Percentiles rank a stretch among this genome's conserved stretches.
These are phyloP conservation scores for Bipolaris gigantea DNA, from an alignment of 2,329 filamentous ascomycete species.

Conservation along the genomic window DNA sequence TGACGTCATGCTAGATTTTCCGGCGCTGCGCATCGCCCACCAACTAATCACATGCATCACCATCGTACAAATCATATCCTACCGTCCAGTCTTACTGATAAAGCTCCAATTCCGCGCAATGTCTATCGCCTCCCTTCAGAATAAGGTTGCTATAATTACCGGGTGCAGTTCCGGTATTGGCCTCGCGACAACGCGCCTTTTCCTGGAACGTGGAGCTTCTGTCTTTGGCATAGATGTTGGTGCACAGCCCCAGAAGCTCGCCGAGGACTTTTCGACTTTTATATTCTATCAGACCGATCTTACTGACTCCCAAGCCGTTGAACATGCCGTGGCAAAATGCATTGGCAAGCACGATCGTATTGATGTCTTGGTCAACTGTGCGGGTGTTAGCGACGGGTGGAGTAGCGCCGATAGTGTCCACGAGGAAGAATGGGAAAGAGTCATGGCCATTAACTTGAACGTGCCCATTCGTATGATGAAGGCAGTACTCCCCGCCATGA, in stretches of 20 bases:
- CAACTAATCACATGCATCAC: neutral
- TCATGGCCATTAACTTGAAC: constrained; percentile 49
- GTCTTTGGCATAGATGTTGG: constrained; percentile 37
- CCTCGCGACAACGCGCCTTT: constrained; percentile 30
- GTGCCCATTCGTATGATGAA: constrained; percentile 51
- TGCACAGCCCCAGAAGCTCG: constrained; percentile 19
- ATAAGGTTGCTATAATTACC: constrained; percentile 34
- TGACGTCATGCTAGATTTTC: constrained; percentile 18
- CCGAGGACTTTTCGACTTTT: constrained; percentile 21
- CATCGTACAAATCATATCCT: neutral
- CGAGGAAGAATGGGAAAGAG: constrained; percentile 46
- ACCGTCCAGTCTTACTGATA: too few species aligned
- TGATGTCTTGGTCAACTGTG: constrained; percentile 52
- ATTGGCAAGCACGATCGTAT: constrained; percentile 27
- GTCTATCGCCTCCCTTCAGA: constrained; percentile 26
- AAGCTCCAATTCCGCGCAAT: constrained; percentile 2
- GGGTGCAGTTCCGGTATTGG: constrained; percentile 38
- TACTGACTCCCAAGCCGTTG: constrained; percentile 20
- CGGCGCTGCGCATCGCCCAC: neutral
- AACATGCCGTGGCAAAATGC: constrained; percentile 30
- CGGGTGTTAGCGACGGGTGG: constrained; percentile 51
- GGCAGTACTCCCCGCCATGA: constrained; percentile 49
- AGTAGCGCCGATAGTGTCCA: constrained; percentile 45
- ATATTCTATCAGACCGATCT: constrained; percentile 32
- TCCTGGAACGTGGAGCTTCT: constrained; percentile 28